Base-by-base conservation (phyloP, 2,329 filamentous ascomycete genomes). In the Alternaria hordeiaustralica region DNA sequence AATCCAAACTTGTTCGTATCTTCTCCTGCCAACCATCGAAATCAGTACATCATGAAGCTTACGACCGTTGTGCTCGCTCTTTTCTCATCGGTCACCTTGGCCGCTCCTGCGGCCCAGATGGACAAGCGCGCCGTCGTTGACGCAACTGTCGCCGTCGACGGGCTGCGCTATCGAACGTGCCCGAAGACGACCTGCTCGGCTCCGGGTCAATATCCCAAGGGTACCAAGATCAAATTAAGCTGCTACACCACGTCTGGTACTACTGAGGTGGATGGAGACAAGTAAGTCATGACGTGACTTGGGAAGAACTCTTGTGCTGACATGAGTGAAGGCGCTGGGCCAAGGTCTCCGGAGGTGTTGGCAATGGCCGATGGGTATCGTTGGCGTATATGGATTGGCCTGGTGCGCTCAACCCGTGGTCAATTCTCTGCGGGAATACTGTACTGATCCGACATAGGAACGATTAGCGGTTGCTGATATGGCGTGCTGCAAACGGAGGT, bases 161-260 rank as follows among this genome's bases (percentile, higher is more conserved):
- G 58, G 20, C 51, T 61, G 28, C 58, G 58, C 23, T 61, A 61
- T 26, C 51, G 58, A 28, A 55, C 50, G 3, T 61, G 58, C 28
- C 58, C 58, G 25, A 61, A 47, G 50, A 61, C 58, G 26, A 61
- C 51, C 51, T 61, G 58, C 50, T n/a, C 50, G 11, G 58, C 51
- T 23, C 51, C 50, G 13, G 58, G 58, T 43, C 58, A 61, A 43
- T 61, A 57, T 23, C 43, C 58, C 20, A 56, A 61, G 26, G 58
- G 58, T 23, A 57, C 58, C 36, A 33, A 49, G 13, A 61, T 61
- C 44, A 57, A 33, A 10, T 55, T 61, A n/a, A 21, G 21, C 25
- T 61, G 59, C 59, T 61, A 36, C 20, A 61, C 59, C 25, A 55
- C 53, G 23, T 44, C 43, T 11, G 47, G 57, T 45, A 61, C 53